Percentiles rank a stretch among this genome's conserved stretches.
Evolutionary conservation across 108 stramenopile genomes (phyloP).

Genomic region (Nitzschia inconspicua): DNA sequence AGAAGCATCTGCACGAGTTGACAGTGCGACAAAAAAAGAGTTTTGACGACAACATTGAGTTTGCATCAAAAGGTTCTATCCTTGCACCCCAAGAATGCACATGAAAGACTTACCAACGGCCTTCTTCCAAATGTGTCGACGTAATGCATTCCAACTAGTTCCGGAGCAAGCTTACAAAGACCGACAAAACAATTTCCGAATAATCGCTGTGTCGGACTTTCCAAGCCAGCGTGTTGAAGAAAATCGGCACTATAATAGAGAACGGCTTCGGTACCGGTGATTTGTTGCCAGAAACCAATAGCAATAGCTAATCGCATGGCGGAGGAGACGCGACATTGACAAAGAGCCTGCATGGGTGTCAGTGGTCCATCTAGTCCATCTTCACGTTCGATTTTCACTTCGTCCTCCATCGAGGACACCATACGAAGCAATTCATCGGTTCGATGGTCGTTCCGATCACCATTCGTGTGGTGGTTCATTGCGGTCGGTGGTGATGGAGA

Average conservation of each 20-base stretch:
- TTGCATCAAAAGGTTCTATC: no score
- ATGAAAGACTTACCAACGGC: no score
- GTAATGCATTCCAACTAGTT: slow-evolving; percentile 14
- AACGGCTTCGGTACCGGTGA: slow-evolving; percentile 47
- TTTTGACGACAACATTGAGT: no score
- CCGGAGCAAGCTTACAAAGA: slow-evolving; percentile 24
- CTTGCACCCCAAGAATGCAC: no score
- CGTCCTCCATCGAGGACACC: slow-evolving; percentile 13
- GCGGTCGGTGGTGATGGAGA: no score
- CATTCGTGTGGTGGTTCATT: no score
- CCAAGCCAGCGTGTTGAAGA: slow-evolving; percentile 38
- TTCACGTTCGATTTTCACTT: neutral
- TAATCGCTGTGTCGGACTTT: slow-evolving; percentile 12
- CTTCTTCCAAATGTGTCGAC: slow-evolving; percentile 23
- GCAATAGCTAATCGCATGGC: slow-evolving; percentile 23
- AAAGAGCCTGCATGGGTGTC: neutral
- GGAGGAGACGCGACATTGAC: neutral
- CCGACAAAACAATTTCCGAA: slow-evolving; percentile 28
- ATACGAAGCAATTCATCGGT: no score
- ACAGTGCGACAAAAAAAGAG: no score
- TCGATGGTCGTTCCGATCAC: no score
- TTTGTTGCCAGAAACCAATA: slow-evolving; percentile 50
- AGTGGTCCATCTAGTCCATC: no score
- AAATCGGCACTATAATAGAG: slow-evolving; percentile 50
- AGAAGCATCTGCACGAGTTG: no score